Evolutionary conservation across 345 rosid species (phyloP).

Genomic region (Populus alba): DNA sequence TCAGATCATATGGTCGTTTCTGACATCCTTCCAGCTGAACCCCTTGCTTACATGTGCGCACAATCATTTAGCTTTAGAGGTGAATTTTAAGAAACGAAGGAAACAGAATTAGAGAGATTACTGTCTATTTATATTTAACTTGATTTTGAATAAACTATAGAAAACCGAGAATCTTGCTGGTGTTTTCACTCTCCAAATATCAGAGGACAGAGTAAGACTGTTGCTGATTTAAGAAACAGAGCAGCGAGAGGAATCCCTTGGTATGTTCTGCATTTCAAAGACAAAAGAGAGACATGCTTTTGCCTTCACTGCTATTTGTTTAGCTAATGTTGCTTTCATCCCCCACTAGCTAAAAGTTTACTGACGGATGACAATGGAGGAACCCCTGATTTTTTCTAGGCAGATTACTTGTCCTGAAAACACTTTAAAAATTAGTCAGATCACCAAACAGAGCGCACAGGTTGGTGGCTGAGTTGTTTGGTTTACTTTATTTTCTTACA

Average conservation of each 20-base stretch:
- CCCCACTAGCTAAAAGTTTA: constrained; percentile 20
- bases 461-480: not conserved
- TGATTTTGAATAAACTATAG: not conserved
- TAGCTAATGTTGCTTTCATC: constrained; percentile 30
- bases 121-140: not conserved
- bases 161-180: not conserved
- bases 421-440: not conserved
- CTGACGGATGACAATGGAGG: not conserved
- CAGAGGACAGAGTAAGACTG: not conserved
- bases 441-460: not conserved
- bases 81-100: not conserved
- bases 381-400: not conserved
- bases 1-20: not conserved
- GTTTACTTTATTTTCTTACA: not conserved
- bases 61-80: not conserved
- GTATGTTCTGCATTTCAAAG: constrained; percentile 16
- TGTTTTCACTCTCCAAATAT: not conserved
- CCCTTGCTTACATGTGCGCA: not conserved
- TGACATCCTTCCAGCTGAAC: not conserved
- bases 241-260: constrained; percentile 13
- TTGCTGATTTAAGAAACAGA: constrained; percentile 13
- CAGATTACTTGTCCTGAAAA: not conserved
- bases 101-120: not conserved
- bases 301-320: constrained; percentile 1
- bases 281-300: constrained; percentile 29